Evolutionary conservation across 140 eudicot species (phyloP).

Genomic region (Ambrosia hybrid): DNA sequence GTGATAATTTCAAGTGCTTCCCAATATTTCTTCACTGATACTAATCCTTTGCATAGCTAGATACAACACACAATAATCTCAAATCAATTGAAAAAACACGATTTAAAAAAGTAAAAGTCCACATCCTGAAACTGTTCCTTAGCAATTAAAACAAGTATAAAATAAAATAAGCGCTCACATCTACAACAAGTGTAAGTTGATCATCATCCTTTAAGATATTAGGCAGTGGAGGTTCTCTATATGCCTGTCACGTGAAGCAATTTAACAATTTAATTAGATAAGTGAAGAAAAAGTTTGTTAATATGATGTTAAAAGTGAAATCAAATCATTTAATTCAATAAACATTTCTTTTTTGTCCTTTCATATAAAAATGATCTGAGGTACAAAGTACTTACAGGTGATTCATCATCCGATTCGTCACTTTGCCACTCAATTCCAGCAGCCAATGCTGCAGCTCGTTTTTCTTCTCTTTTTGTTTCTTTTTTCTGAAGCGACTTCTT

Average conservation of each 20-base stretch:
- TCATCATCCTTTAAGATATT: slow-evolving; percentile 69
- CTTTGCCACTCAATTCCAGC: slow-evolving; percentile 89
- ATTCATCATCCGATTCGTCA: slow-evolving; percentile 76
- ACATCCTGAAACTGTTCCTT: neutral
- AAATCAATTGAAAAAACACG: neutral
- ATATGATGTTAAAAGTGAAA: neutral
- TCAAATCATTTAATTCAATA: neutral
- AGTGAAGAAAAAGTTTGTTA: slow-evolving; percentile 7
- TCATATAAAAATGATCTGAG: neutral
- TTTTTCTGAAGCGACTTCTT: slow-evolving; percentile 61
- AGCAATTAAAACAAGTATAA: slow-evolving; percentile 2
- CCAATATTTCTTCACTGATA: slow-evolving; percentile 66
- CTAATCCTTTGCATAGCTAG: slow-evolving; percentile 70
- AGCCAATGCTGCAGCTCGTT: slow-evolving; percentile 73
- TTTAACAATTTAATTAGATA: slow-evolving; percentile 14
- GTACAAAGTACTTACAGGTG: slow-evolving; percentile 48
- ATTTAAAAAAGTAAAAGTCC: neutral
- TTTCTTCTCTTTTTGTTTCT: slow-evolving; percentile 49
- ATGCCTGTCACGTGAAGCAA: slow-evolving; percentile 37
- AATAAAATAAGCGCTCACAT: slow-evolving; percentile 46
- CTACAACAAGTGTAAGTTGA: slow-evolving; percentile 59
- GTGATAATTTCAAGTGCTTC: slow-evolving; percentile 78
- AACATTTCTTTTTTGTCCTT: slow-evolving; percentile 1
- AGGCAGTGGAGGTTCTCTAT: slow-evolving; percentile 81
- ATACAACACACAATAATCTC: slow-evolving; percentile 10